phyloP scores from a whole-genome alignment of 2,329 filamentous ascomycete genomes.

The Verruconis gallopava region DNA sequence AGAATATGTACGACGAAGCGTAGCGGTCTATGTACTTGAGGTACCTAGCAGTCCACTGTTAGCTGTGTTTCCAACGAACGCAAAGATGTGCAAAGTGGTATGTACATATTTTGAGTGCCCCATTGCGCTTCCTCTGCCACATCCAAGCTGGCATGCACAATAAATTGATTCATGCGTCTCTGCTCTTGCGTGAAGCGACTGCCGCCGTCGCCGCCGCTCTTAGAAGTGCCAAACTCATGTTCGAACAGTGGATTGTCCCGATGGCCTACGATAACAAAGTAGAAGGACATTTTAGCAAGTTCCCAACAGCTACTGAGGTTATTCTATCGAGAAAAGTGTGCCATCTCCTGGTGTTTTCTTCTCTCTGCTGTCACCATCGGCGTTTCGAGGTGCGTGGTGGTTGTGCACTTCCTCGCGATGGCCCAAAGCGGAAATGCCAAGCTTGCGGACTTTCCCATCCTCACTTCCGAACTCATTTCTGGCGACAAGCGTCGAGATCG shows the following conservation, averaged over 20 bases:
- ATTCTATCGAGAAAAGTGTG: no score
- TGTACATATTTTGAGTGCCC: slow-evolving; percentile 71
- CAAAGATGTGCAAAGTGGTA: no score
- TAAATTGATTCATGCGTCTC: slow-evolving; percentile 92
- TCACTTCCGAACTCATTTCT: slow-evolving; percentile 1
- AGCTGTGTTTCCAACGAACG: no score
- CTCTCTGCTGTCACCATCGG: no score
- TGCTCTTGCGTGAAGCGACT: slow-evolving; percentile 80
- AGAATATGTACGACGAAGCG: slow-evolving; percentile 89
- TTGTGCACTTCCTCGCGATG: no score
- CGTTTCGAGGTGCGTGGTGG: no score
- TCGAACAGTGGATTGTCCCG: slow-evolving; percentile 95
- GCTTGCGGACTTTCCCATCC: neutral
- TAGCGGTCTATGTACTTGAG: slow-evolving; percentile 95
- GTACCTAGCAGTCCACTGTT: slow-evolving; percentile 64
- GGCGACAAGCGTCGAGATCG: slow-evolving; percentile 10
- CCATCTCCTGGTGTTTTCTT: no score
- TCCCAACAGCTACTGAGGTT: neutral
- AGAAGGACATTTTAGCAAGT: slow-evolving; percentile 69
- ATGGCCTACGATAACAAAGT: slow-evolving; percentile 92
- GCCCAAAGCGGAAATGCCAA: neutral
- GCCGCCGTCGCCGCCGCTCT: slow-evolving; percentile 86
- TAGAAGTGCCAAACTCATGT: slow-evolving; percentile 92
- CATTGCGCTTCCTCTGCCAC: slow-evolving; percentile 96
- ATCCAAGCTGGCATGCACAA: slow-evolving; percentile 85